Evolutionary conservation across 306 rosid genomes (phyloP).

Genomic region (Spatholobus suberectus): DNA sequence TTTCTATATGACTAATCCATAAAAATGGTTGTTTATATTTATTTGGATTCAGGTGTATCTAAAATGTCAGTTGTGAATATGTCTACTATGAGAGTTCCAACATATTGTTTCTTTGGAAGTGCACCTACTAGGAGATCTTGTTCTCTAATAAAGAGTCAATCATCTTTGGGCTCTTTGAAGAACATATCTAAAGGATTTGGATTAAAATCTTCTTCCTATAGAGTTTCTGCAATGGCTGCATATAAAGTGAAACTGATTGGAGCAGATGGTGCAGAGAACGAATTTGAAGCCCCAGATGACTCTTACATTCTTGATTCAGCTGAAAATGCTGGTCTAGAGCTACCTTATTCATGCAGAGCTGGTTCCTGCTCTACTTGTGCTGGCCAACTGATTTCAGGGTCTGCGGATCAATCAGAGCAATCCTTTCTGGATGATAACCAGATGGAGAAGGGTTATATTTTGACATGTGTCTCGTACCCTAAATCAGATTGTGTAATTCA

Average conservation of each 20-base stretch:
- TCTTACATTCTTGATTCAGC: slow-evolving; percentile 68
- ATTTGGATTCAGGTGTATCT: slow-evolving; percentile 33
- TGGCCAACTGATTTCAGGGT: slow-evolving; percentile 51
- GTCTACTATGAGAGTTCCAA: slow-evolving; percentile 45
- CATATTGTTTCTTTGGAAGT: slow-evolving; percentile 36
- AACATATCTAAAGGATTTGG: slow-evolving; percentile 55
- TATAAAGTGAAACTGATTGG: slow-evolving; percentile 73
- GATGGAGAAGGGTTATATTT: slow-evolving; percentile 58
- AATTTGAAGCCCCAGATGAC: slow-evolving; percentile 73
- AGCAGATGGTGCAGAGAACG: slow-evolving; percentile 60
- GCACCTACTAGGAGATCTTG: slow-evolving; percentile 34
- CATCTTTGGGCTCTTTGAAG: slow-evolving; percentile 48
- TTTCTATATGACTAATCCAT: not conserved
- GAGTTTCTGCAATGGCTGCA: slow-evolving; percentile 54
- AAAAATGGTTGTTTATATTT: not conserved
- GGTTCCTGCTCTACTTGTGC: slow-evolving; percentile 84
- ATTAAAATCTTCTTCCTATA: slow-evolving; percentile 55
- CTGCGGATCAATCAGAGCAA: slow-evolving; percentile 66
- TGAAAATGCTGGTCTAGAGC: slow-evolving; percentile 69
- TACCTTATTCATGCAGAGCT: slow-evolving; percentile 80
- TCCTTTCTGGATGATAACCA: slow-evolving; percentile 66
- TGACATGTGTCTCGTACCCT: slow-evolving; percentile 69
- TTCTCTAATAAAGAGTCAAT: slow-evolving; percentile 39
- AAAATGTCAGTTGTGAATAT: slow-evolving; percentile 47
- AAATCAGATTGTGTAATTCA: slow-evolving; percentile 62